These are phyloP conservation scores for Diaporthe longicolla DNA, from an alignment of 2,329 filamentous ascomycete species.

Conservation along the genomic window DNA sequence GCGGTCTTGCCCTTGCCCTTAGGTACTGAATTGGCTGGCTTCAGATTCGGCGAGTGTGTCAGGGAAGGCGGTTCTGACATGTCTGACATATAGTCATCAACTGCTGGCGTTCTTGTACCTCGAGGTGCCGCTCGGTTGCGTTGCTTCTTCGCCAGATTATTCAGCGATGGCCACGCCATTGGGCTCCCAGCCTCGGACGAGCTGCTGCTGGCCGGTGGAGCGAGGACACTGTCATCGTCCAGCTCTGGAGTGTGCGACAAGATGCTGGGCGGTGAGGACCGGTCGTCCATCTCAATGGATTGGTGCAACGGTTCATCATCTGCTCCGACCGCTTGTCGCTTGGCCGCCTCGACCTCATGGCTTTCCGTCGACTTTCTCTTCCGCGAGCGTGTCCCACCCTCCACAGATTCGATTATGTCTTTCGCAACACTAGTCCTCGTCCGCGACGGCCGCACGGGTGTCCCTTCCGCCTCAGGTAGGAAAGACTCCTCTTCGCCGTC, in stretches of 20 bases:
- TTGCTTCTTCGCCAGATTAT: slow-evolving; percentile 63
- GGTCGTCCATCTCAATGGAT: slow-evolving; percentile 44
- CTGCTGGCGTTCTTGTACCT: slow-evolving; percentile 55
- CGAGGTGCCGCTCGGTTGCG: slow-evolving; percentile 46
- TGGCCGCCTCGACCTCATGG: slow-evolving; percentile 53
- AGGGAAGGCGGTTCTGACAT: slow-evolving; percentile 76
- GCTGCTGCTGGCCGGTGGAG: slow-evolving; percentile 69
- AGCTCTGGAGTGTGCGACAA: slow-evolving; percentile 49
- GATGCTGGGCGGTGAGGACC: slow-evolving; percentile 52
- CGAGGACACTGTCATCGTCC: slow-evolving; percentile 64
- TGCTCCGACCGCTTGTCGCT: slow-evolving; percentile 47
- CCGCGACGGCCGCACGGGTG: slow-evolving; percentile 44
- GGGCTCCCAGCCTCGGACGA: slow-evolving; percentile 59
- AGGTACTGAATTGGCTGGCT: slow-evolving; percentile 43
- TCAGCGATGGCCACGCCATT: slow-evolving; percentile 66
- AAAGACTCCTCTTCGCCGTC: slow-evolving; percentile 50
- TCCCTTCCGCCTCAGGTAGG: slow-evolving; percentile 49
- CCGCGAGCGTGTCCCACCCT: slow-evolving; percentile 53
- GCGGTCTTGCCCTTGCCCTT: slow-evolving; percentile 43
- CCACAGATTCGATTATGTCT: neutral
- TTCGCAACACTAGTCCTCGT: slow-evolving; percentile 35
- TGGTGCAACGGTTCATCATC: slow-evolving; percentile 46
- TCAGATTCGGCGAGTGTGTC: slow-evolving; percentile 75
- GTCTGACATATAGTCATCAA: slow-evolving; percentile 62
- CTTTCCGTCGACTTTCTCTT: slow-evolving; percentile 71